A percentile compares a stretch with the other conserved stretches of the same genome.
These are phyloP conservation scores for Saposhnikovia divaricata DNA, from an alignment of 129 eudicot genomes.

Conservation along the genomic window DNA sequence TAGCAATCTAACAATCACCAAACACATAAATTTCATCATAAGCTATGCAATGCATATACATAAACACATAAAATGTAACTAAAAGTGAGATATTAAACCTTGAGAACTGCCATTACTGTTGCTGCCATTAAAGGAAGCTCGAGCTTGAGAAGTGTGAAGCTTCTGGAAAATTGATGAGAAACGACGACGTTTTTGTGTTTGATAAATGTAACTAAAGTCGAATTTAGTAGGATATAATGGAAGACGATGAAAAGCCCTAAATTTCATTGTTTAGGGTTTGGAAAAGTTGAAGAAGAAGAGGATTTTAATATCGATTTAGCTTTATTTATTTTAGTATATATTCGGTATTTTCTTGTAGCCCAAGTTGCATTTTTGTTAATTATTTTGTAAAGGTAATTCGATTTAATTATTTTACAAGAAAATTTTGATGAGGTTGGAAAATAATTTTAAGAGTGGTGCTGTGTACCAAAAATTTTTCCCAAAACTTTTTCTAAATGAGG, in stretches of 20 bases:
- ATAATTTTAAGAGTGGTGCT: no score
- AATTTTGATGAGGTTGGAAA: no score
- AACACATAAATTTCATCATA: neutral
- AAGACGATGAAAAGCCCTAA: constrained; percentile 34
- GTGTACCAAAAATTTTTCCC: no score
- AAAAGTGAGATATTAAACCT: constrained; percentile 25
- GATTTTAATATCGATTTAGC: no score
- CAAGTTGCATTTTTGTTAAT: no score
- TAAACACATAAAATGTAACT: neutral
- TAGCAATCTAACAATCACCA: neutral
- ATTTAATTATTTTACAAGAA: no score
- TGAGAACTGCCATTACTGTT: constrained; percentile 39
- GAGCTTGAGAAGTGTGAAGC: constrained; percentile 38
- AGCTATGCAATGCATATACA: neutral
- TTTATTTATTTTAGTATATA: no score
- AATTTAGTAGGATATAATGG: constrained; percentile 10
- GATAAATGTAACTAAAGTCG: constrained; percentile 11
- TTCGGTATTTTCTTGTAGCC: no score
- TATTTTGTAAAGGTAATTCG: no score
- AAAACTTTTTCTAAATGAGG: no score
- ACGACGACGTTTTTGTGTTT: constrained; percentile 17
- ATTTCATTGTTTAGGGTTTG: constrained; percentile 34
- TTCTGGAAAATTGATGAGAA: constrained; percentile 33
- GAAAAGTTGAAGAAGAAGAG: neutral
- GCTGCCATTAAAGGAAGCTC: constrained; percentile 41